Evolutionary conservation across 148 eudicot genomes (phyloP).

Genomic region (Diospyros kaki): DNA sequence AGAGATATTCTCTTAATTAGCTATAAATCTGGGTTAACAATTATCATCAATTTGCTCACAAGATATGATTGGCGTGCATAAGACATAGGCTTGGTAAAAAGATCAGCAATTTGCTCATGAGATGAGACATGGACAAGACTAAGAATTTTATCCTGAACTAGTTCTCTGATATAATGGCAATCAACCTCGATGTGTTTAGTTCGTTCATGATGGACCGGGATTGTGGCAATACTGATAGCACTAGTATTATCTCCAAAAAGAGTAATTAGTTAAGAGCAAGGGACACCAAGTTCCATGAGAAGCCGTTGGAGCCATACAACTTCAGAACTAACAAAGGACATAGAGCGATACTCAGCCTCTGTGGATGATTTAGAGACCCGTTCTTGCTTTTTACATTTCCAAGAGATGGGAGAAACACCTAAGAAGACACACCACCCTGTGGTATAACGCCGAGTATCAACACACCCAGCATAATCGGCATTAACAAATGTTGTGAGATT

Average conservation of each 20-base stretch:
- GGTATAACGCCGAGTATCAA: background rate
- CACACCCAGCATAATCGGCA: background rate
- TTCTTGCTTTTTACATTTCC: background rate
- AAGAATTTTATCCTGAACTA: background rate
- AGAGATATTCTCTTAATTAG: no score
- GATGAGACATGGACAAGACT: background rate
- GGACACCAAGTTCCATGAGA: background rate
- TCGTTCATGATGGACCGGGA: background rate
- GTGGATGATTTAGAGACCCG: background rate
- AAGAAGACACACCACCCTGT: slow-evolving; percentile 1
- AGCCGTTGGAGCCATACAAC: background rate
- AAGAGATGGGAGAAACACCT: background rate
- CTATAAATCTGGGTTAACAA: background rate
- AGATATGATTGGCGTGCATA: background rate
- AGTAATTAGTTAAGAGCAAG: background rate
- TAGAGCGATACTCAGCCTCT: background rate
- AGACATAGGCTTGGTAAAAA: background rate
- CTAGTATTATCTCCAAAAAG: slow-evolving; percentile 13
- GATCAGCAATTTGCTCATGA: background rate
- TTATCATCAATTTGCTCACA: background rate
- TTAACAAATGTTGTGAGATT: background rate
- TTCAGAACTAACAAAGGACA: background rate
- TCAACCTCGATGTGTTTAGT: slow-evolving; percentile 2
- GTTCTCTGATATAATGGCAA: background rate
- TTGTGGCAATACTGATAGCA: slow-evolving; percentile 1